These are phyloP conservation scores for Boletus vinaceobasis DNA, from an alignment of 768 basidiomycete genomes.

Conservation along the genomic window DNA sequence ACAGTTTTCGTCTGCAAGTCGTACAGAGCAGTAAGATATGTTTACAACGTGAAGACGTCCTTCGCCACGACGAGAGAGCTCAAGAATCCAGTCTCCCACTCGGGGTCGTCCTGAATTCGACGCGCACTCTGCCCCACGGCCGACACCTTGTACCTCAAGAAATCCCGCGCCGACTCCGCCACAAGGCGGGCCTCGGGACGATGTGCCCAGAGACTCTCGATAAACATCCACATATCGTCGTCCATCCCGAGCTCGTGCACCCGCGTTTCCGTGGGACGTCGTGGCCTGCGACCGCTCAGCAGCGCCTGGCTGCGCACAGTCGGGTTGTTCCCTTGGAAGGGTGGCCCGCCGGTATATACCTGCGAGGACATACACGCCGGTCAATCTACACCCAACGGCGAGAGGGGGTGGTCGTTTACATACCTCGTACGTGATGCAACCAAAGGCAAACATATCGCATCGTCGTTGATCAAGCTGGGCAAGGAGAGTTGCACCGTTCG, in stretches of 20 bases:
- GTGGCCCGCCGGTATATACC: slow-evolving; percentile 29
- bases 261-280: slow-evolving; percentile 14
- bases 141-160: slow-evolving; percentile 17
- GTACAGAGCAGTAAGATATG: not conserved
- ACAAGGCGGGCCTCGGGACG: slow-evolving; percentile 27
- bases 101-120: slow-evolving; percentile 13
- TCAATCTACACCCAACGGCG: not conserved
- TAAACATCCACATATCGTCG: slow-evolving; percentile 31
- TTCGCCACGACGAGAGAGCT: slow-evolving; percentile 3
- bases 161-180: slow-evolving; percentile 21
- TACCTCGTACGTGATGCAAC: slow-evolving; percentile 35
- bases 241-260: slow-evolving; percentile 23
- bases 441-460: slow-evolving; percentile 36
- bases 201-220: slow-evolving; percentile 27
- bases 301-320: slow-evolving; percentile 16
- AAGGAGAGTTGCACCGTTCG: slow-evolving; percentile 8
- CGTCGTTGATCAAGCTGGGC: slow-evolving; percentile 24
- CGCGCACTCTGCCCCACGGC: not conserved
- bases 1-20: not conserved
- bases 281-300: slow-evolving; percentile 12
- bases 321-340: slow-evolving; percentile 20
- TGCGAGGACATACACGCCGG: slow-evolving; percentile 5
- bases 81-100: slow-evolving; percentile 27
- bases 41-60: slow-evolving; percentile 15
- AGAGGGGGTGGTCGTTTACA: slow-evolving; percentile 1